Base-by-base conservation (phyloP, 805 yeast species). In the Yarrowia sp. region DNA sequence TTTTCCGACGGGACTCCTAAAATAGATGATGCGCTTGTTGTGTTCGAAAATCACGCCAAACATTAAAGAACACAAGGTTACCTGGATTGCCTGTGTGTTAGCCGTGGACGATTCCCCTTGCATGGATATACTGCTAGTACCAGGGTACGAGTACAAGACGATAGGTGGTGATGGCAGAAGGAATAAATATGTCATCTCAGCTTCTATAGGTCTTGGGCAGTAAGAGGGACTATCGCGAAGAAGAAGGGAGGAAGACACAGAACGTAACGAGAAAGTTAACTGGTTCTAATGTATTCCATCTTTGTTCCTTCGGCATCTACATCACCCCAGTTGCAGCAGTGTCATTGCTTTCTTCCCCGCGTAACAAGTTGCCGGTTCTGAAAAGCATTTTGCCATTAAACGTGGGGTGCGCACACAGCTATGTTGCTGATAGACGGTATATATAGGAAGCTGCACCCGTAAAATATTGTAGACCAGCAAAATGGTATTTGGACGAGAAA, bases 281-380 rank as follows among this genome's bases (percentile, higher is more conserved):
- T 10, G 24, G 24, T 16, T 24, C 1, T 26, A 24, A 26, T n/a
- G 16, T 36, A 30, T 28, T 17, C 38, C 38, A 19, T 9, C 22
- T 46, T 26, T 26, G 35, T 46, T 28, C 11, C 22, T 22, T 17
- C 10, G 16, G 51, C 35, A 22, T 48, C 52, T 48, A 36, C 52
- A 48, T 48, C 19, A 30, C 32, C 54, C 54, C 52, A 17, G 38
- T 12, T 48, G 35, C 38, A 21, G 30, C 32, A 30, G 16, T 17
- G 24, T 48, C 54, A 48, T 48, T 48, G 54, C 54, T 48, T 48
- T 48, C 54, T 48, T 48, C 54, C 54, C 54, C 54, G 54, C 54
- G 38, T 48, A 48, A 48, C 28, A 32, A 48, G 32, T 24, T 21
- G 12, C 28, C 28, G 46, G 17, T 30, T 19, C 12, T n/a, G 19